Conservation (phyloP, 306 rosid genomes). For the Albizia julibrissin region DNA sequence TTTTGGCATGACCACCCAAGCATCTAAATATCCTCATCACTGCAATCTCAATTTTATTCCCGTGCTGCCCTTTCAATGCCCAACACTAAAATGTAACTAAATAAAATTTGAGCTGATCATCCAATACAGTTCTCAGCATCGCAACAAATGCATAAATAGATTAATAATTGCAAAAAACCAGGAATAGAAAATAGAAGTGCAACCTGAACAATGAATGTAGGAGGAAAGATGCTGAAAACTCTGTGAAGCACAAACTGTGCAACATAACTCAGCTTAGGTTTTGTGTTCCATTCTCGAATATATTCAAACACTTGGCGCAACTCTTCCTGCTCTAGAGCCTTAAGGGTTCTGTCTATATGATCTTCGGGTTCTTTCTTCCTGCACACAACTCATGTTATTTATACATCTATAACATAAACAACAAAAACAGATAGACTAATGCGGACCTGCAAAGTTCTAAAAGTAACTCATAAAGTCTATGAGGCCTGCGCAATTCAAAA, state of each 20-base stretch:
- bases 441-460: slow-evolving; percentile 80
- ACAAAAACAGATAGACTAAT: background rate
- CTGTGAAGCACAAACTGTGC: slow-evolving; percentile 80
- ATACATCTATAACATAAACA: slow-evolving; percentile 40
- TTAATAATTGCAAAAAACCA: background rate
- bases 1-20: background rate
- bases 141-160: background rate
- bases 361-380: slow-evolving; percentile 75
- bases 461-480: slow-evolving; percentile 64
- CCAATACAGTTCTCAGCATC: background rate
- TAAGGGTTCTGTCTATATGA: slow-evolving; percentile 63
- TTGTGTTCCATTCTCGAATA: slow-evolving; percentile 90
- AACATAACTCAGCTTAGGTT: slow-evolving; percentile 84
- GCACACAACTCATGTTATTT: slow-evolving; percentile 48
- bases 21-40: background rate
- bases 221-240: slow-evolving; percentile 73
- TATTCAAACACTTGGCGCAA: slow-evolving; percentile 61
- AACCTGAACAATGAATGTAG: slow-evolving; percentile 74
- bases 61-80: background rate
- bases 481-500: slow-evolving; percentile 86
- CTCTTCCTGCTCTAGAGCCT: slow-evolving; percentile 62
- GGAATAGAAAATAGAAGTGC: slow-evolving; percentile 3
- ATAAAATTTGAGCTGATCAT: background rate
- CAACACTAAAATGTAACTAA: background rate
- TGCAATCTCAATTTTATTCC: background rate